A percentile compares a stretch with the other conserved stretches of the same genome.
Evolutionary conservation across 257 asterid species (phyloP).

Genomic region (Ilex aquifolium): DNA sequence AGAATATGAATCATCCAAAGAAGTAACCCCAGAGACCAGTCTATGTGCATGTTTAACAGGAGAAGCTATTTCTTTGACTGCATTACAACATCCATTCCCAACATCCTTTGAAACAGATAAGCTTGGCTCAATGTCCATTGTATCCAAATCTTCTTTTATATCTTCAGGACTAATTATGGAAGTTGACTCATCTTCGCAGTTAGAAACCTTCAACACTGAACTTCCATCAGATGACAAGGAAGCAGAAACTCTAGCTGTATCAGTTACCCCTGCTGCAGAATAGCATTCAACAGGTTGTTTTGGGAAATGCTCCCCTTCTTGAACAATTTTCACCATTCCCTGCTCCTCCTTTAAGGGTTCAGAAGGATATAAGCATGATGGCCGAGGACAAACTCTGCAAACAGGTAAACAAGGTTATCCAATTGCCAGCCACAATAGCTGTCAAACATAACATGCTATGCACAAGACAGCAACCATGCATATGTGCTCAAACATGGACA

Average conservation of each 20-base stretch:
- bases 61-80: conserved; percentile 22
- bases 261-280: conserved; percentile 21
- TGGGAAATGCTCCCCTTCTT: conserved; percentile 29
- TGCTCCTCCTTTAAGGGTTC: conserved; percentile 37
- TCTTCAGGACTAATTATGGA: conserved; percentile 18
- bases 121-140: conserved; percentile 27
- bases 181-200: conserved; percentile 22
- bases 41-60: conserved; percentile 10
- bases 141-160: conserved; percentile 19
- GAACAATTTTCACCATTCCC: conserved; percentile 14
- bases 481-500: neutral
- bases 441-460: too few species aligned
- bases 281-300: conserved; percentile 26
- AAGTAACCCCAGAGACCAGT: conserved; percentile 9
- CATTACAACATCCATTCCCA: conserved; percentile 16
- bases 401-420: conserved; percentile 5
- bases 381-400: conserved; percentile 56
- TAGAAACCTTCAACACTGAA: conserved; percentile 14
- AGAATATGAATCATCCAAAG: conserved; percentile 1
- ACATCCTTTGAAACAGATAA: conserved; percentile 27
- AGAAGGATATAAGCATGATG: conserved; percentile 52
- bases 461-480: neutral
- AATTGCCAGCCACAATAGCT: neutral
- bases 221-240: conserved; percentile 21
- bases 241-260: conserved; percentile 27